Evolutionary conservation across 2,329 filamentous ascomycete genomes (phyloP).

Genomic region (Monosporascus sp.): DNA sequence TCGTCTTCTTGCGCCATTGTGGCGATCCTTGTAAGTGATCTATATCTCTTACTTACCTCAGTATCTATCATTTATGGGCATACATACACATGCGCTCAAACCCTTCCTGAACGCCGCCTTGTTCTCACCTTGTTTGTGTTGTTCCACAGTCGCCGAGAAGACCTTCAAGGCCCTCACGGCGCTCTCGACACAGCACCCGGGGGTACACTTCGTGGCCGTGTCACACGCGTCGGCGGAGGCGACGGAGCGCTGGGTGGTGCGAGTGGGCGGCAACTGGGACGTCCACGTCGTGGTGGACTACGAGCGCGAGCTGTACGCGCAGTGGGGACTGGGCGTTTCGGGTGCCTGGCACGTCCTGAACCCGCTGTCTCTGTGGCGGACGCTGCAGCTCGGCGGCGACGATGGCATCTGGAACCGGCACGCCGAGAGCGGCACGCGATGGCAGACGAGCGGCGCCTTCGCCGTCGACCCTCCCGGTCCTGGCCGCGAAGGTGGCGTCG

Average conservation of each 20-base stretch:
- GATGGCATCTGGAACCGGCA: conserved; percentile 63
- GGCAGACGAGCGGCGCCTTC: conserved; percentile 65
- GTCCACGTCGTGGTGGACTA: conserved; percentile 56
- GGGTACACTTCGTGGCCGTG: conserved; percentile 54
- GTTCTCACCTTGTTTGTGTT: too few species aligned
- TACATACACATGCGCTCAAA: neutral
- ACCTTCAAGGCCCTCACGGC: conserved; percentile 51
- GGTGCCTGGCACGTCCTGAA: conserved; percentile 58
- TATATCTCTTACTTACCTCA: neutral
- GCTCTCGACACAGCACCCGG: conserved; percentile 43
- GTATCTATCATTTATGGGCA: neutral
- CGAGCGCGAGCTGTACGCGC: conserved; percentile 53
- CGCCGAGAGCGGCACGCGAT: conserved; percentile 60
- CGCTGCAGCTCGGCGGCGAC: conserved; percentile 51
- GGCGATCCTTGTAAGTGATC: conserved; percentile 62
- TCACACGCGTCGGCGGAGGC: conserved; percentile 51
- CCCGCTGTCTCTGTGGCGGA: conserved; percentile 51
- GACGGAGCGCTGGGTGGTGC: conserved; percentile 53
- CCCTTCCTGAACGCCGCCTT: neutral
- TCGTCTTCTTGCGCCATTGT: conserved; percentile 68
- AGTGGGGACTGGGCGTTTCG: conserved; percentile 60
- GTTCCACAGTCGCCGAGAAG: conserved; percentile 58
- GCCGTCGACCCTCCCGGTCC: conserved; percentile 48
- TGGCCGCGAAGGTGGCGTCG: conserved; percentile 14
- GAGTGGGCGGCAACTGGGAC: conserved; percentile 51